Evolutionary conservation across 2,329 filamentous ascomycete species (phyloP).

Genomic region (Ilyonectria destructans): DNA sequence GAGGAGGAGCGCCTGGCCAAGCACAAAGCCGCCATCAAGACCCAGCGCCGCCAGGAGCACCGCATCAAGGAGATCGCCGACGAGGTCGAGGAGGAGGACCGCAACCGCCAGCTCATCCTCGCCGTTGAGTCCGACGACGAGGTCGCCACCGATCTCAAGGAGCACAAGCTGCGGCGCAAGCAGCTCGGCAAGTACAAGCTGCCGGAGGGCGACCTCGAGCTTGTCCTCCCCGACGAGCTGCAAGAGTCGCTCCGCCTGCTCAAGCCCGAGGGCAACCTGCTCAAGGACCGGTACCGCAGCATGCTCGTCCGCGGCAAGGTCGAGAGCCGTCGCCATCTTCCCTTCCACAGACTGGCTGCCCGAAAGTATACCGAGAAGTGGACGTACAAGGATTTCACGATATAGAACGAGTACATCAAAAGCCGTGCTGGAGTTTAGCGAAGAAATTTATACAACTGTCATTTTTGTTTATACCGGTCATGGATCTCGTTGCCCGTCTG

Average conservation of each 20-base stretch:
- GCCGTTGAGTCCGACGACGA: conserved; percentile 52
- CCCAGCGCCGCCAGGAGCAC: conserved; percentile 80
- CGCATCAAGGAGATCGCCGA: conserved; percentile 80
- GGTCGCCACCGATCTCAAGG: conserved; percentile 71
- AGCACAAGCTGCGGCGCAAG: conserved; percentile 77
- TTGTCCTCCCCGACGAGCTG: conserved; percentile 87
- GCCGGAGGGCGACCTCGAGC: conserved; percentile 84
- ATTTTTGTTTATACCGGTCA: conserved; percentile 24
- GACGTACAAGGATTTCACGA: conserved; percentile 92
- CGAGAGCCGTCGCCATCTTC: conserved; percentile 84
- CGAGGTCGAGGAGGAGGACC: conserved; percentile 73
- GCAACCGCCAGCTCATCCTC: conserved; percentile 61
- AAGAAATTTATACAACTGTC: conserved; percentile 18
- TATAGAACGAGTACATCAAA: conserved; percentile 42
- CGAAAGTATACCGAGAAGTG: conserved; percentile 93
- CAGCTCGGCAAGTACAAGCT: conserved; percentile 82
- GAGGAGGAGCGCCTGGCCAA: conserved; percentile 85
- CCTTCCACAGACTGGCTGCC: conserved; percentile 87
- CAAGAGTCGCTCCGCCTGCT: conserved; percentile 85
- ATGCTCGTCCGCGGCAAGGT: conserved; percentile 91
- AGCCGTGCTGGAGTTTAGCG: conserved; percentile 32
- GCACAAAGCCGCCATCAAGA: conserved; percentile 83
- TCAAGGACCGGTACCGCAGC: conserved; percentile 93
- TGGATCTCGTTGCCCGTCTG: conserved; percentile 21
- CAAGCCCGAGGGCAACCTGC: conserved; percentile 95